Evolutionary conservation across 768 basidiomycete genomes (phyloP).

Genomic region (Arthromyces matolae): DNA sequence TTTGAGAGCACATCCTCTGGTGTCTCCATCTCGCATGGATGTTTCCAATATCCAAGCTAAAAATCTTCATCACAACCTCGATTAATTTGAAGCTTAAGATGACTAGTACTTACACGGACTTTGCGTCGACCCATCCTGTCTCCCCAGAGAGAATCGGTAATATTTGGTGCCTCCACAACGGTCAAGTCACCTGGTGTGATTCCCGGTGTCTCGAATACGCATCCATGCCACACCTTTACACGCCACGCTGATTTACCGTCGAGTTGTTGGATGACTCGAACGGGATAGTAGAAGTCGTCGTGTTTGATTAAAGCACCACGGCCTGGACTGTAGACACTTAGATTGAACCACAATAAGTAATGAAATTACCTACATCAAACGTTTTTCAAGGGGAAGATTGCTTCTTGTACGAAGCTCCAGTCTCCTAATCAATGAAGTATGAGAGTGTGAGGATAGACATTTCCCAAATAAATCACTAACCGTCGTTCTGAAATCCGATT

Average conservation of each 20-base stretch:
- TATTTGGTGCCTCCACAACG: not conserved
- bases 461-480: no score
- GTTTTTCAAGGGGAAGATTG: not conserved
- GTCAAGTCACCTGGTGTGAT: not conserved
- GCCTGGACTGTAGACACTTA: conserved; percentile 9
- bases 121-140: not conserved
- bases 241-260: conserved; percentile 8
- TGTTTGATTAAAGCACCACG: conserved; percentile 15
- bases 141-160: not conserved
- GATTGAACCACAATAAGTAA: not conserved
- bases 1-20: conserved; percentile 22
- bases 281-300: conserved; percentile 24
- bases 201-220: not conserved
- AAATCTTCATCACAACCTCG: not conserved
- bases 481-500: not conserved
- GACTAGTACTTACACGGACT: not conserved
- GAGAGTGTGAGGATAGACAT: no score
- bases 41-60: conserved; percentile 27
- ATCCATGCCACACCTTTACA: conserved; percentile 13
- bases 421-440: no score
- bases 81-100: not conserved
- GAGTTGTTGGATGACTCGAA: conserved; percentile 15
- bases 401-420: no score
- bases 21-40: conserved; percentile 16
- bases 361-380: conserved; percentile 1